A percentile compares a stretch with the other conserved stretches of the same genome.
Evolutionary conservation across 805 yeast genomes (phyloP).

Genomic region (Cyberlindnera xishuangbannaensis): DNA sequence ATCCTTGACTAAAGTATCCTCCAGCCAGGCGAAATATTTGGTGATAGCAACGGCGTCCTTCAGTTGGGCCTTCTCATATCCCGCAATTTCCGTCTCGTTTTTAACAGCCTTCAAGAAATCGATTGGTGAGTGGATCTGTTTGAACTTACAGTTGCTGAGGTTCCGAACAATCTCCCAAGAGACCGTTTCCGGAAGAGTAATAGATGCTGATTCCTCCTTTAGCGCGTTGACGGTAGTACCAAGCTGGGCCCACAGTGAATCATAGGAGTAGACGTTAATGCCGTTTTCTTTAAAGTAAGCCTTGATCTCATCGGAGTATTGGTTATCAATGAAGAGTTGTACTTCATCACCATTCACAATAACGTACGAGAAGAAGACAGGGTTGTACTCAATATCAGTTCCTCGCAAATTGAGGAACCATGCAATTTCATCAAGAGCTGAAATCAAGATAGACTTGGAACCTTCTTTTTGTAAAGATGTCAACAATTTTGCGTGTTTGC

Average conservation of each 20-base stretch:
- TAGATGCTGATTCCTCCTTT: constrained; percentile 20
- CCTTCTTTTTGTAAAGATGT: constrained; percentile 28
- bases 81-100: constrained; percentile 63
- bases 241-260: constrained; percentile 53
- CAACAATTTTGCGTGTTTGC: constrained; percentile 50
- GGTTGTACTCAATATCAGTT: constrained; percentile 76
- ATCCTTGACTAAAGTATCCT: constrained; percentile 41
- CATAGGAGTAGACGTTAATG: constrained; percentile 49
- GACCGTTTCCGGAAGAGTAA: constrained; percentile 50
- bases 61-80: constrained; percentile 69
- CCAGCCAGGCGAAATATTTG: constrained; percentile 79
- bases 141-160: constrained; percentile 35
- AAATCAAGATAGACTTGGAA: constrained; percentile 47
- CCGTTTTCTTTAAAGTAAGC: constrained; percentile 37
- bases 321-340: constrained; percentile 48
- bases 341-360: constrained; percentile 41
- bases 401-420: constrained; percentile 88
- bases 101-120: constrained; percentile 69
- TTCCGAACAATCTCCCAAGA: constrained; percentile 65
- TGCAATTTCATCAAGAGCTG: constrained; percentile 84
- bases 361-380: constrained; percentile 71
- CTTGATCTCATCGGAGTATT: constrained; percentile 32
- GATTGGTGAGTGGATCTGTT: constrained; percentile 51
- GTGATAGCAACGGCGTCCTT: constrained; percentile 78
- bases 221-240: constrained; percentile 21